A percentile compares a stretch with the other conserved stretches of the same genome.
phyloP scores from a whole-genome alignment of 768 basidiomycete species.

The Russula sp. region DNA sequence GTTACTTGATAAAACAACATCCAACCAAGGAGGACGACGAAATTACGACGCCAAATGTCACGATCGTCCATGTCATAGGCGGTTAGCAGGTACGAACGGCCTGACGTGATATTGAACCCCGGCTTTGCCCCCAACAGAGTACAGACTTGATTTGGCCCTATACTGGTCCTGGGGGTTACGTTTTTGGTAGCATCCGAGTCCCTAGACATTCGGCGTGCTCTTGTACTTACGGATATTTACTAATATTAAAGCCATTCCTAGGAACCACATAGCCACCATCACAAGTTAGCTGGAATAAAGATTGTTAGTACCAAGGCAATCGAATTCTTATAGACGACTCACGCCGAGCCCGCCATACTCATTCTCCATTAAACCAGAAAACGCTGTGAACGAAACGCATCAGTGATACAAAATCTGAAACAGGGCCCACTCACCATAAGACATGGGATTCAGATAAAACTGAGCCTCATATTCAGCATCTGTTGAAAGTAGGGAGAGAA shows the following conservation, averaged over 20 bases:
- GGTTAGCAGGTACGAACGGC: slow-evolving; percentile 58
- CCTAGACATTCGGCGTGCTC: slow-evolving; percentile 22
- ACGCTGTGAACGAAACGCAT: slow-evolving; percentile 43
- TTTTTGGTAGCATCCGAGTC: background rate
- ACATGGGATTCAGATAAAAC: slow-evolving; percentile 79
- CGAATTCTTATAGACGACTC: slow-evolving; percentile 30
- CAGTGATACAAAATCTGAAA: background rate
- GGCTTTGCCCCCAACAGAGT: slow-evolving; percentile 64
- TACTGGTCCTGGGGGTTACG: slow-evolving; percentile 35
- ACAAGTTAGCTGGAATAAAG: slow-evolving; percentile 49
- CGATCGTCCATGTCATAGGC: slow-evolving; percentile 48
- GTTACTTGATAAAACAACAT: slow-evolving; percentile 66
- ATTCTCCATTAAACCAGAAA: slow-evolving; percentile 79
- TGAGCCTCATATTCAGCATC: slow-evolving; percentile 29
- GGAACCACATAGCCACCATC: slow-evolving; percentile 66
- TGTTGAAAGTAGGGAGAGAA: background rate
- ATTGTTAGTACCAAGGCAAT: slow-evolving; percentile 21
- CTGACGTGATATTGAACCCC: slow-evolving; percentile 55
- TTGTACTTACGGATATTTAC: slow-evolving; percentile 58
- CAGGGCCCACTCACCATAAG: slow-evolving; percentile 49
- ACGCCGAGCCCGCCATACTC: slow-evolving; percentile 74
- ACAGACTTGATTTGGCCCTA: slow-evolving; percentile 73
- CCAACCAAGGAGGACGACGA: slow-evolving; percentile 70
- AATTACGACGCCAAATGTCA: slow-evolving; percentile 65
- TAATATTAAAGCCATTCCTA: slow-evolving; percentile 53